Evolutionary conservation across 139 green algal genomes (phyloP), one percentile per base, ranked within the genome.

Genomic region (Volvox africanus): DNA sequence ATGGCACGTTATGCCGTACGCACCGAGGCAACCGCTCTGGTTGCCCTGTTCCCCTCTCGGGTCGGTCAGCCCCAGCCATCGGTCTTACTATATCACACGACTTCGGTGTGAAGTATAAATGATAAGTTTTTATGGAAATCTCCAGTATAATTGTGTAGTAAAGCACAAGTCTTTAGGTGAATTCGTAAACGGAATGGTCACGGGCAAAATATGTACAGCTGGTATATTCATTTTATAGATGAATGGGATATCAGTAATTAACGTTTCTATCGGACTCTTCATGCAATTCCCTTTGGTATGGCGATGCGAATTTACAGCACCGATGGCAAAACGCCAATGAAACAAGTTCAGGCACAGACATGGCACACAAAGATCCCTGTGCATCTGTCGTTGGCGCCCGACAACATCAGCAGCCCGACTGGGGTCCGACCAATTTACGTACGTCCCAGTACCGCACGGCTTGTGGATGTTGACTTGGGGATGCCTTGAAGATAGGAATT

Each of bases 381-480:
- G 80, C 88, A 80, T 17, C 30, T 92, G 28, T 79, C 65, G n/a
- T 33, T 92, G 69, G 80, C 88, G 50, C 88, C 80, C 24, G 81
- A 92, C 69, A 92, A 82, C 82, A 92, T 92, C 89, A 90, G 83
- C 82, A 92, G 89, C 76, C 89, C 89, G 30, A 36, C 61, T 2
- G 35, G 61, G 0, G 61, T 92, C 33, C 82, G 61, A 32, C 89
- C 89, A n/a, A 80, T 92, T 37, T 92, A 92, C 18, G 89, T 92
- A 86, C 86, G 89, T 50, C 1, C 28, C 44, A 73, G 44, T 55
- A 55, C 44, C 44, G 44, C 44, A 55, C 9, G 44, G 44, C 9
- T 5, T 55, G 5, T 55, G 44, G 44, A 55, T 55, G 44, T 55
- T 55, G 9, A 9, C 44, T 9, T 55, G 44, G 44, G 44, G 5